Evolutionary conservation across 2,329 filamentous ascomycete genomes (phyloP).

Genomic region (Phoma herbarum): DNA sequence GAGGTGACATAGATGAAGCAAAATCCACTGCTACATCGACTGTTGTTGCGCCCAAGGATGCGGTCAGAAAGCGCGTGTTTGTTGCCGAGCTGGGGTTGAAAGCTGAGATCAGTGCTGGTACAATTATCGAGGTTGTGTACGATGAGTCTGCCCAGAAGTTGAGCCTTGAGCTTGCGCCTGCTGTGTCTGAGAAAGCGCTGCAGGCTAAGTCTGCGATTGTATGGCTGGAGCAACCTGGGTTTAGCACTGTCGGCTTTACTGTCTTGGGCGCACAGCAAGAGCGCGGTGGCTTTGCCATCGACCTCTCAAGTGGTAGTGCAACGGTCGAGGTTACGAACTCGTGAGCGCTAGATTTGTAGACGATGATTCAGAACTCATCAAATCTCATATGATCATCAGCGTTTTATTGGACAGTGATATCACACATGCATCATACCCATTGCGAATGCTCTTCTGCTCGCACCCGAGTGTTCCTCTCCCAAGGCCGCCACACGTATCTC

Average conservation of each 20-base stretch:
- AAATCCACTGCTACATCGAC: conserved; percentile 31
- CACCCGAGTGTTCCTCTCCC: not conserved
- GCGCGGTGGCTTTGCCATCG: conserved; percentile 30
- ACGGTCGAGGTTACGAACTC: conserved; percentile 23
- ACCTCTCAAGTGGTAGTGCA: conserved; percentile 23
- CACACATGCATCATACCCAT: not conserved
- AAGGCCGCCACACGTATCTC: not conserved
- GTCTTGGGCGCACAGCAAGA: conserved; percentile 22
- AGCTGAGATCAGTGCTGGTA: conserved; percentile 34
- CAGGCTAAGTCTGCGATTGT: conserved; percentile 30
- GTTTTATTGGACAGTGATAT: not conserved
- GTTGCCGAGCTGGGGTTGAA: conserved; percentile 57
- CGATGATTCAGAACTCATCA: not conserved
- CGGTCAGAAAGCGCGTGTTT: conserved; percentile 59
- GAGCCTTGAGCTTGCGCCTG: conserved; percentile 20
- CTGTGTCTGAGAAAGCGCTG: conserved; percentile 18
- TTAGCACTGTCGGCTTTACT: conserved; percentile 12
- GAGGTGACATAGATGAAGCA: conserved; percentile 52
- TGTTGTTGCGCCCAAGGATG: conserved; percentile 56
- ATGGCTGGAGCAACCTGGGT: conserved; percentile 30
- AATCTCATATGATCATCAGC: too few species aligned
- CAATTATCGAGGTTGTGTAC: conserved; percentile 27
- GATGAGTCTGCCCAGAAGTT: conserved; percentile 21
- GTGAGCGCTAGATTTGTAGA: not conserved
- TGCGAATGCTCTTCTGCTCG: not conserved